Evolutionary conservation across 257 asterid species (phyloP).

Genomic region (Gentiana macrophylla): DNA sequence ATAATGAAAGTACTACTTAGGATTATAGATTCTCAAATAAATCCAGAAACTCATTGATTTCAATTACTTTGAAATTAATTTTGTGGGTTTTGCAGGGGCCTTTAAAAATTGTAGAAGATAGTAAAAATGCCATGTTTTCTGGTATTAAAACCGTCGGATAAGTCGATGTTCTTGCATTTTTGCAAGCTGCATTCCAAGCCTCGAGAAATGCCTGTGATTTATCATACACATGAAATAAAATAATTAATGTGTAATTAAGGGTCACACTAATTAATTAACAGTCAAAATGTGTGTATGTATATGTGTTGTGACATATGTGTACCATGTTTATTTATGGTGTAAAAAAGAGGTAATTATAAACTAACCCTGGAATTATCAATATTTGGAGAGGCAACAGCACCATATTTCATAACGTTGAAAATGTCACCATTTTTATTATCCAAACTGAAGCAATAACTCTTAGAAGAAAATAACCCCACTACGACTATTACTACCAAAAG

Average conservation of each 20-base stretch:
- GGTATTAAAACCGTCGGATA: constrained; percentile 49
- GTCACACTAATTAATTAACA: too few species aligned
- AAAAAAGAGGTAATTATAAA: too few species aligned
- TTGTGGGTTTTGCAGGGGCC: constrained; percentile 50
- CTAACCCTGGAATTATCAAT: constrained; percentile 47
- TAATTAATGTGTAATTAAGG: too few species aligned
- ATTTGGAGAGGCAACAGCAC: constrained; percentile 31
- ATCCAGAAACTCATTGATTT: not conserved
- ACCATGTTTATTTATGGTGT: too few species aligned
- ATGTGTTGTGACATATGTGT: too few species aligned
- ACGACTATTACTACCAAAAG: too few species aligned
- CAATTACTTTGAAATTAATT: constrained; percentile 34
- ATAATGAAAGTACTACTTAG: too few species aligned
- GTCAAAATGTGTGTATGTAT: too few species aligned
- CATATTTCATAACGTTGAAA: constrained; percentile 43
- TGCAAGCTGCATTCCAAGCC: constrained; percentile 52
- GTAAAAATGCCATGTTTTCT: constrained; percentile 29
- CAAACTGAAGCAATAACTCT: constrained; percentile 4
- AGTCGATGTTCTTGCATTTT: not conserved
- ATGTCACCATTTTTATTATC: constrained; percentile 9
- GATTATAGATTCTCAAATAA: too few species aligned
- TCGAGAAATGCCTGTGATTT: constrained; percentile 41
- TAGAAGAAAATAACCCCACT: constrained; percentile 18
- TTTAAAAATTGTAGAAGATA: constrained; percentile 31
- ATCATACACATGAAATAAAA: too few species aligned